Evolutionary conservation across 2,329 filamentous ascomycete species (phyloP).

Genomic region (Triangularia verruculosa): DNA sequence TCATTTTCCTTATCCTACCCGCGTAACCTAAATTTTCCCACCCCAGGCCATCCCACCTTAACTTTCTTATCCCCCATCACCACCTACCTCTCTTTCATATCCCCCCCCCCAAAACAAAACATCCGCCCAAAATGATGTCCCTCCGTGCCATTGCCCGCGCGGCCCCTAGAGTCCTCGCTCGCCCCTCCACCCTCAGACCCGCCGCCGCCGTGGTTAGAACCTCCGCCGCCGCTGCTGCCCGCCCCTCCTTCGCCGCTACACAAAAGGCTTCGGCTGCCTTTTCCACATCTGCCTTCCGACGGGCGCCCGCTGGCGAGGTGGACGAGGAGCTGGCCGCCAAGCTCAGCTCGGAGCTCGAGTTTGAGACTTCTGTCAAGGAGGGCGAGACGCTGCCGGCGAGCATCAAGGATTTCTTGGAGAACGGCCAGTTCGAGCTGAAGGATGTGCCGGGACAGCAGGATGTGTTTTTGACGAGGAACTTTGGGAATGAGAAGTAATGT

Average conservation of each 20-base stretch:
- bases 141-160: conserved; percentile 64
- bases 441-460: conserved; percentile 85
- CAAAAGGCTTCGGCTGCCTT: conserved; percentile 45
- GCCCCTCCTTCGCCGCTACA: conserved; percentile 37
- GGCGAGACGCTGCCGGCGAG: conserved; percentile 69
- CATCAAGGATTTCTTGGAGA: conserved; percentile 85
- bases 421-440: conserved; percentile 76
- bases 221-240: conserved; percentile 39
- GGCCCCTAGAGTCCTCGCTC: conserved; percentile 61
- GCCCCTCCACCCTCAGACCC: conserved; percentile 51
- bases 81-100: neutral
- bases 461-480: conserved; percentile 76
- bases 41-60: neutral
- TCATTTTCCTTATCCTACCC: neutral
- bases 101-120: neutral
- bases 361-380: conserved; percentile 79
- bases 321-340: conserved; percentile 83
- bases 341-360: conserved; percentile 76
- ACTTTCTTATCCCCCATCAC: neutral
- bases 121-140: conserved; percentile 60
- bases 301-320: conserved; percentile 46
- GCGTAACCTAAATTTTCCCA: conserved; percentile 1
- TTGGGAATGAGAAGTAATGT: conserved; percentile 84
- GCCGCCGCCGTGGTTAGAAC: conserved; percentile 49
- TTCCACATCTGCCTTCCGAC: conserved; percentile 47